Percentiles rank a stretch among this genome's conserved stretches.
Evolutionary conservation across 2,329 filamentous ascomycete species (phyloP).

Genomic region (Fusarium dimerum): DNA sequence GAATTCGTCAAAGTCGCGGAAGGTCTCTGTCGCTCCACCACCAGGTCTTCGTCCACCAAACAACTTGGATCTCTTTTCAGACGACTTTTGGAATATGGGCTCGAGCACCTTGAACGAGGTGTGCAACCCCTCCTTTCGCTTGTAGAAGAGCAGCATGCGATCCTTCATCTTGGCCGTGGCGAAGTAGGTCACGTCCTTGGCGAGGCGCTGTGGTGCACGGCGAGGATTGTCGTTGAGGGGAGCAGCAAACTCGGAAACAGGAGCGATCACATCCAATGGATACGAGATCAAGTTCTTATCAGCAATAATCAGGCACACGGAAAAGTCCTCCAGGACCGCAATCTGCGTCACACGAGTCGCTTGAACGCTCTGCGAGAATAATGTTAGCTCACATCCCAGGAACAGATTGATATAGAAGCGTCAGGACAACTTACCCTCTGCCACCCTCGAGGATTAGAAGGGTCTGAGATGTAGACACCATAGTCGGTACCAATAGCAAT

Average conservation of each 20-base stretch:
- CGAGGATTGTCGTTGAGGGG: slow-evolving; percentile 71
- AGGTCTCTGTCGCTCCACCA: slow-evolving; percentile 83
- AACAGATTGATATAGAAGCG: not conserved
- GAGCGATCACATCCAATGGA: slow-evolving; percentile 81
- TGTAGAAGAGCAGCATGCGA: slow-evolving; percentile 91
- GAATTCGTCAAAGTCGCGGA: slow-evolving; percentile 98
- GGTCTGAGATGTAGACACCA: slow-evolving; percentile 87
- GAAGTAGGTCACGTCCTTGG: slow-evolving; percentile 95
- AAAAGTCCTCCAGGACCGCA: slow-evolving; percentile 93
- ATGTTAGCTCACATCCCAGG: slow-evolving; percentile 16
- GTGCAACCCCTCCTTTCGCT: slow-evolving; percentile 88
- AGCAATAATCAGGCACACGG: slow-evolving; percentile 84
- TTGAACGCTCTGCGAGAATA: slow-evolving; percentile 65
- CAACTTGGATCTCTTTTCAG: slow-evolving; percentile 75
- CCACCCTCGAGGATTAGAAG: slow-evolving; percentile 90
- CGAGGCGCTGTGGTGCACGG: slow-evolving; percentile 87
- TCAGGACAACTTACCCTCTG: slow-evolving; percentile 64
- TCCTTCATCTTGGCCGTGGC: slow-evolving; percentile 97
- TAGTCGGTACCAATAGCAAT: slow-evolving; percentile 94
- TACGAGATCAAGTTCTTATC: slow-evolving; percentile 92
- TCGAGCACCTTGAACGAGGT: slow-evolving; percentile 97
- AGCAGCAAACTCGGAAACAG: slow-evolving; percentile 61
- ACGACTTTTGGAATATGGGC: slow-evolving; percentile 89
- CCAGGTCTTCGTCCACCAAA: slow-evolving; percentile 60
- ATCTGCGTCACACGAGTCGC: slow-evolving; percentile 83